A percentile compares a stretch with the other conserved stretches of the same genome.
These are phyloP conservation scores for Myochromella boudieri DNA, from an alignment of 768 basidiomycete species.

Conservation along the genomic window DNA sequence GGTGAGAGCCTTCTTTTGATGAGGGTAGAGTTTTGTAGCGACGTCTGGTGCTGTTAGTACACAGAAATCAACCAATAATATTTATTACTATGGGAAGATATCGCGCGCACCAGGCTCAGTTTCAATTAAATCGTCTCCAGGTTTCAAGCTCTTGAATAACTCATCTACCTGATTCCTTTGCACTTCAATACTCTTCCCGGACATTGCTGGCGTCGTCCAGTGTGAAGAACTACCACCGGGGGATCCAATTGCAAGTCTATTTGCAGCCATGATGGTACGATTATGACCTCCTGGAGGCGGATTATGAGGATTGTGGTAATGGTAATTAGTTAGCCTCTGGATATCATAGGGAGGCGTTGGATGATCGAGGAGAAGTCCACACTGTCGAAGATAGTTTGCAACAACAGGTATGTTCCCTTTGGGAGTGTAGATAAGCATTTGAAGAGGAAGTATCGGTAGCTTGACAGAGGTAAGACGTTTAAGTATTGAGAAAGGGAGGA, in stretches of 20 bases:
- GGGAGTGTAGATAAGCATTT: slow-evolving; percentile 89
- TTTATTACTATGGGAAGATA: not conserved
- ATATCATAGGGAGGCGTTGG: slow-evolving; percentile 69
- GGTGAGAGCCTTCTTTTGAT: slow-evolving; percentile 97
- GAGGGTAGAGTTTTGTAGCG: slow-evolving; percentile 88
- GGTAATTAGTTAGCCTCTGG: slow-evolving; percentile 57
- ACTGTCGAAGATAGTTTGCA: slow-evolving; percentile 68
- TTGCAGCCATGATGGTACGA: slow-evolving; percentile 37
- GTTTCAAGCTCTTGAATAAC: slow-evolving; percentile 84
- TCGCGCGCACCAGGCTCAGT: slow-evolving; percentile 73
- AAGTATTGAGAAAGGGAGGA: slow-evolving; percentile 16
- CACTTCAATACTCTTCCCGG: slow-evolving; percentile 83
- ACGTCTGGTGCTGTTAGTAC: slow-evolving; percentile 56
- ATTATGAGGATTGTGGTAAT: slow-evolving; percentile 89
- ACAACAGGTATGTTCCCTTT: slow-evolving; percentile 90
- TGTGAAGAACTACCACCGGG: slow-evolving; percentile 35
- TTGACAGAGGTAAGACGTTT: slow-evolving; percentile 29
- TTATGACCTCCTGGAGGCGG: slow-evolving; percentile 70
- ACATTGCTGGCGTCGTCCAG: slow-evolving; percentile 57
- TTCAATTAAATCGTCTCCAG: slow-evolving; percentile 84
- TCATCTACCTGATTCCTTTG: slow-evolving; percentile 94
- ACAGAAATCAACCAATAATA: not conserved
- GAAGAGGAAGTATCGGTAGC: slow-evolving; percentile 81
- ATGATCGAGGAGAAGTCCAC: slow-evolving; percentile 74
- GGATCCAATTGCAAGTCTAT: slow-evolving; percentile 39